A percentile compares a stretch with the other conserved stretches of the same genome.
Evolutionary conservation across 2,329 filamentous ascomycete species (phyloP).

Genomic region (Fusarium coffeatum): DNA sequence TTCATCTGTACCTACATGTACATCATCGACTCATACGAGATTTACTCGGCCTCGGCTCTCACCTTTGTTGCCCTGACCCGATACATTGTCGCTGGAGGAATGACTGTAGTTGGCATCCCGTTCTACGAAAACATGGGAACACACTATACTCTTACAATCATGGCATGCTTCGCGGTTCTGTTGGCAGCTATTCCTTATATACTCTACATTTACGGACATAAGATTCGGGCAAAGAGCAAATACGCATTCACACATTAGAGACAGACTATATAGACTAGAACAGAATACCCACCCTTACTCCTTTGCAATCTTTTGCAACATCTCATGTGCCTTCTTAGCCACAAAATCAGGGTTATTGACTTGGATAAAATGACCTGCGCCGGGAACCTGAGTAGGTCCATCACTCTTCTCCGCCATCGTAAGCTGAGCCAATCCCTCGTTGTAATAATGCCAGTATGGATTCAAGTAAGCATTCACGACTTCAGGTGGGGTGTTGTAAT

Average conservation of each 20-base stretch:
- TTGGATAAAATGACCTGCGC: conserved; percentile 56
- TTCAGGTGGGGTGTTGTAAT: conserved; percentile 5
- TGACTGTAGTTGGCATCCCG: conserved; percentile 51
- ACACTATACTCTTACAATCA: conserved; percentile 50
- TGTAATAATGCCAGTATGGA: conserved; percentile 65
- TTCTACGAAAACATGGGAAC: conserved; percentile 51
- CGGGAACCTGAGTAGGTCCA: conserved; percentile 32
- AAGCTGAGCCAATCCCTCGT: conserved; percentile 60
- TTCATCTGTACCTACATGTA: conserved; percentile 52
- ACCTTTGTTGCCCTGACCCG: conserved; percentile 49
- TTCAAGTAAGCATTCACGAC: conserved; percentile 64
- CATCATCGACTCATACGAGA: conserved; percentile 52
- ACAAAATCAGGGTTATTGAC: conserved; percentile 63
- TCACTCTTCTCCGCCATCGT: conserved; percentile 55
- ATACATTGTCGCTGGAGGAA: conserved; percentile 50
- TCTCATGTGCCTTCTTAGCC: conserved; percentile 31
- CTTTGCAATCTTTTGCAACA: conserved; percentile 15
- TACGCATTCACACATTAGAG: conserved; percentile 24
- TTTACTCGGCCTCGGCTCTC: conserved; percentile 50
- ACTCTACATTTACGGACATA: conserved; percentile 43
- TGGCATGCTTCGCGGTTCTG: conserved; percentile 46
- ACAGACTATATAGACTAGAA: neutral
- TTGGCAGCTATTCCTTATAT: conserved; percentile 49
- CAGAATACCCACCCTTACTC: neutral
- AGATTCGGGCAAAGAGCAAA: conserved; percentile 37